phyloP scores from a whole-genome alignment of 306 rosid species.

The Acacia acuminata region DNA sequence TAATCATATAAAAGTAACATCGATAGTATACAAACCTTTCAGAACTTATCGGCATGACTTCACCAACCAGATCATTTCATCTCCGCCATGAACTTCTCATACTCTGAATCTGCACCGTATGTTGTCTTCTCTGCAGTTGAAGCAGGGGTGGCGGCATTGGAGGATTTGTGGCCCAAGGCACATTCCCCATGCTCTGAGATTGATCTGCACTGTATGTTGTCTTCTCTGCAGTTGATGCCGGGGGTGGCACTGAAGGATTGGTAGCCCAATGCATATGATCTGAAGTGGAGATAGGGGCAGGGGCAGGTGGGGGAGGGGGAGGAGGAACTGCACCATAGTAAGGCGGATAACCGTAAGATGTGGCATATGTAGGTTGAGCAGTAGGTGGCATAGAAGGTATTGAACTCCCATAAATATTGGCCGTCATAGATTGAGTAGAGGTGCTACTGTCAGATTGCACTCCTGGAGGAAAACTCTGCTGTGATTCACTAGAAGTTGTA shows the following conservation, averaged over 20 bases:
- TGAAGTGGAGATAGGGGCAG: constrained; percentile 46
- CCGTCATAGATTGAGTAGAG: constrained; percentile 48
- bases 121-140: constrained; percentile 63
- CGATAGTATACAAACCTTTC: constrained; percentile 46
- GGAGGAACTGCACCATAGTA: constrained; percentile 84
- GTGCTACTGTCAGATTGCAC: constrained; percentile 72
- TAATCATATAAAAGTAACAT: constrained; percentile 6
- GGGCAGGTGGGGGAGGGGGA: constrained; percentile 65
- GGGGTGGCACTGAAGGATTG: constrained; percentile 60
- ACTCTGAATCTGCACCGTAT: constrained; percentile 84
- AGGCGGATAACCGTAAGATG: constrained; percentile 78
- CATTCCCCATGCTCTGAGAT: constrained; percentile 59
- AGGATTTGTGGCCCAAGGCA: constrained; percentile 79
- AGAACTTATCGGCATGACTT: constrained; percentile 15
- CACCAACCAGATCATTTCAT: constrained; percentile 63
- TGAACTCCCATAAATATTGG: constrained; percentile 48
- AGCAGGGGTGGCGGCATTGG: constrained; percentile 59
- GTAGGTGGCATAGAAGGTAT: constrained; percentile 63
- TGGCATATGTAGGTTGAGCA: constrained; percentile 65
- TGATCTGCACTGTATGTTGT: constrained; percentile 61
- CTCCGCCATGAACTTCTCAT: constrained; percentile 98
- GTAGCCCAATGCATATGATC: constrained; percentile 79
- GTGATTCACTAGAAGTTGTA: constrained; percentile 63
- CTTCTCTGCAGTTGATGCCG: constrained; percentile 63
- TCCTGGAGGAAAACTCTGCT: constrained; percentile 87